Base-by-base conservation (phyloP, 768 basidiomycete species). In the Stropharia rugosoannulata region DNA sequence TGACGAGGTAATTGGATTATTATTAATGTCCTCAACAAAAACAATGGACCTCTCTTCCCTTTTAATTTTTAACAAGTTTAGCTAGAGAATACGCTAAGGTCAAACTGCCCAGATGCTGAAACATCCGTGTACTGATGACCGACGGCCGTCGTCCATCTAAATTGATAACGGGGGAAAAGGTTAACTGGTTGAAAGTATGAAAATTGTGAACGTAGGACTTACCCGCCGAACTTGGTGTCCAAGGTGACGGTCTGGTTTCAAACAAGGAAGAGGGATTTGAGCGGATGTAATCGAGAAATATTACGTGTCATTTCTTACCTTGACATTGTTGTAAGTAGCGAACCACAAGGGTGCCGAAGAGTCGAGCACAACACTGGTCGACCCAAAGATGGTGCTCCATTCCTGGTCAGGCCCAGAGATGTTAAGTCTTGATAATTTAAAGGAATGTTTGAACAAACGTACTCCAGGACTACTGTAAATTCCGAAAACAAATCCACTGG, bases 101-200 rank as follows among this genome's bases (percentile, higher is more conserved):
- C 67, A 40, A 68, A 68, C 16, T 57, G 51, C 15, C 67, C 67
- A 10, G 67, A 68, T 4, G 67, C 67, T 11, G 66, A 65, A 5
- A 57, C 54, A 38, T 68, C 65, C 8, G 66, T 68, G 48, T 68
- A 66, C 37, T 68, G 67, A 40, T 68, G 60, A 5, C 66, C 67
- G 15, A 65, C 62, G n/a, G 66, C 64, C 3, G 61, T 43, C 15
- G 65, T 63, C 64, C 64, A 64, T 56, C 63, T 64, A 25, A 9
- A 46, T 25, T 1, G 1, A 3, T n/a, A 45, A 13, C 11, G 5
- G 15, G 2, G 38, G 35, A 45, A 52, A 42, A 7, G 12, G 42
- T 43, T 32, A 10, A 11, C 8, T 47, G 13, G 11, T 3, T 5
- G 36, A 18, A 27, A 35, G 5, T 45, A 36, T 3, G 12, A 35